Base-by-base conservation (phyloP, 1,139 yeast genomes). In the Candida sp. region DNA sequence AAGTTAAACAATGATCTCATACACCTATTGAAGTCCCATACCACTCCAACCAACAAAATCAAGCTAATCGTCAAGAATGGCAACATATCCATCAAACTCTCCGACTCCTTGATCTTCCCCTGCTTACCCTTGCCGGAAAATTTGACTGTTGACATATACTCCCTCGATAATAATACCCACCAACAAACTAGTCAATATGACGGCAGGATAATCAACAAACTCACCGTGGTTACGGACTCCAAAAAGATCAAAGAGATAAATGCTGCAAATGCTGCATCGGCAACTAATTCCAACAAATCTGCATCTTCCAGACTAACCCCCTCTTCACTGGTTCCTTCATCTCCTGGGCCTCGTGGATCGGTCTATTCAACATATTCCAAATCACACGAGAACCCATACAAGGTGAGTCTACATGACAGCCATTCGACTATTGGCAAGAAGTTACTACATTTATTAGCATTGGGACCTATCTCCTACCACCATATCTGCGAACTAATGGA, bases 1-100 rank as follows among this genome's bases (percentile, higher is more conserved):
- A 70, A 68, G 55, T 52, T 72, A 39, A 67, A 64, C 46, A 52
- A 58, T 31, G 74, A 68, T 26, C 54, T 71, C 35, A 44, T 70
- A 12, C 52, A 54, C 9, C 68, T 61, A 37, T 58, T 70, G 38
- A 60, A 58, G 33, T 26, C 27, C 26, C 33, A 35, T 31, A 23
- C 59, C 38, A 50, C 50, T n/a, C 39, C 50, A n/a, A 63, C 58
- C 28, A 48, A 47, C 17, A 57, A 50, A 37, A 72, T 77, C 33
- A 72, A 68, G 56, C 61, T 76, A 45, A 59, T 76, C 45, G 78
- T 76, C 42, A 67, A 69, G 49, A 60, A 73, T 54, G 80, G 80
- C 23, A 55, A 66, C 39, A 35, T 67, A 69, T 69, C 71, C 39
- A 64, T 75, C 30, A 68, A 66, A 49, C 54, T 75, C 43, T 57